These are phyloP conservation scores for Lodderomyces pseudojiufengensis DNA, from an alignment of 1,139 yeast species.

Conservation along the genomic window DNA sequence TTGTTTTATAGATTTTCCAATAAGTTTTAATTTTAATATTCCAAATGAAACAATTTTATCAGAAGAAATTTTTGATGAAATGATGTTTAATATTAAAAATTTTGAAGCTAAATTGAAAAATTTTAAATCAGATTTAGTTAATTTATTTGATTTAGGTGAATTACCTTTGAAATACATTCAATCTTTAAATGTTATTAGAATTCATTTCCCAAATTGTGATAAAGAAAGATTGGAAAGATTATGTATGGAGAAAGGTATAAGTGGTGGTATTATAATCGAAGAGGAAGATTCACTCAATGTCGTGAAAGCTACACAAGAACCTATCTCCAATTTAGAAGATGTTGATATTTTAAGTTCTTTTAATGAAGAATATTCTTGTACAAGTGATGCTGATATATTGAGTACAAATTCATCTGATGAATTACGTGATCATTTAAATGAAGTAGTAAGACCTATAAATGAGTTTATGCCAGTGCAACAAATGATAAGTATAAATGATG, in stretches of 20 bases:
- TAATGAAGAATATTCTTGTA: conserved; percentile 6
- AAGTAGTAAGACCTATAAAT: neutral
- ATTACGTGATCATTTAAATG: conserved; percentile 2
- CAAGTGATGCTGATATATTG: conserved; percentile 12
- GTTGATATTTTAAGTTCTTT: conserved; percentile 25
- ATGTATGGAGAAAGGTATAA: conserved; percentile 47
- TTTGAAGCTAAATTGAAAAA: conserved; percentile 33
- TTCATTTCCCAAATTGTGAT: conserved; percentile 60
- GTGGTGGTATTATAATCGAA: conserved; percentile 46
- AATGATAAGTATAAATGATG: conserved; percentile 15
- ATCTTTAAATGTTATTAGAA: conserved; percentile 36
- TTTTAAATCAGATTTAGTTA: conserved; percentile 33
- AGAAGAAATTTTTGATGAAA: conserved; percentile 42
- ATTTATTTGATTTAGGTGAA: conserved; percentile 46
- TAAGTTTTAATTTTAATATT: conserved; percentile 36
- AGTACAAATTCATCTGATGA: conserved; percentile 13
- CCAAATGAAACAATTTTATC: conserved; percentile 52
- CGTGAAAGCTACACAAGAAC: conserved; percentile 3
- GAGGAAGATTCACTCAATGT: conserved; percentile 14
- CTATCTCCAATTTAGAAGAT: conserved; percentile 10
- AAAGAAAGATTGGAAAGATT: conserved; percentile 45
- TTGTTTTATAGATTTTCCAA: conserved; percentile 50
- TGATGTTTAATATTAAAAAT: conserved; percentile 31
- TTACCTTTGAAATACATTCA: conserved; percentile 43
- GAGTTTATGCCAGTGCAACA: conserved; percentile 8